phyloP scores from a whole-genome alignment of 768 basidiomycete genomes.

The Kwoniella dejecticola region DNA sequence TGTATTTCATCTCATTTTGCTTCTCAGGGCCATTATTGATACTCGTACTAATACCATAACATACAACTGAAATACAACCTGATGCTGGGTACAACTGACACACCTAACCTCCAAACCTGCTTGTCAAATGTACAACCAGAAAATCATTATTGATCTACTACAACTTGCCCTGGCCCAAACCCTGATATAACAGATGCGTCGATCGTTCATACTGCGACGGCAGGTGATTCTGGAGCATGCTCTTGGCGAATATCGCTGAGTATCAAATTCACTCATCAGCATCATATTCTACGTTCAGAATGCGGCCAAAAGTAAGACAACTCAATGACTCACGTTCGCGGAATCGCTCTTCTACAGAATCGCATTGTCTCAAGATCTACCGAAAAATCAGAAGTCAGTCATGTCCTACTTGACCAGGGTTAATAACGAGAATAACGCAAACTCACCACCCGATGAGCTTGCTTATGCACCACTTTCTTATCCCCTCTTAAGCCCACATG shows the following conservation, averaged over 20 bases:
- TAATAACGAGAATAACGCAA: neutral
- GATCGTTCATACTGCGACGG: conserved; percentile 48
- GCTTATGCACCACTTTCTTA: conserved; percentile 17
- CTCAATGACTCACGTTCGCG: conserved; percentile 50
- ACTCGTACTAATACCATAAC: neutral
- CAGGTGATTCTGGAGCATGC: conserved; percentile 48
- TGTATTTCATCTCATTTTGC: no score
- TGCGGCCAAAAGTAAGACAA: no score
- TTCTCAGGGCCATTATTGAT: no score
- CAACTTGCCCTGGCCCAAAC: conserved; percentile 23
- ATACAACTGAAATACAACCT: conserved; percentile 2
- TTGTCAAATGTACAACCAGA: no score
- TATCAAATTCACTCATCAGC: neutral
- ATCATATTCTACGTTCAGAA: neutral
- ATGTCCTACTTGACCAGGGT: neutral
- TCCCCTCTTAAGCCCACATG: neutral
- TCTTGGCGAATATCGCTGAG: conserved; percentile 47
- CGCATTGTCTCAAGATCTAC: conserved; percentile 38
- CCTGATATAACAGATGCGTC: conserved; percentile 41
- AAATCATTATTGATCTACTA: no score
- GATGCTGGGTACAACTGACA: neutral
- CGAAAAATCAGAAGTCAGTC: neutral
- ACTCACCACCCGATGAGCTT: conserved; percentile 37
- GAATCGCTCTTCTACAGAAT: conserved; percentile 45
- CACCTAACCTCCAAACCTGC: neutral